These are phyloP conservation scores for Boletus smithii DNA, from an alignment of 1,284 basidiomycete species.

Conservation along the genomic window DNA sequence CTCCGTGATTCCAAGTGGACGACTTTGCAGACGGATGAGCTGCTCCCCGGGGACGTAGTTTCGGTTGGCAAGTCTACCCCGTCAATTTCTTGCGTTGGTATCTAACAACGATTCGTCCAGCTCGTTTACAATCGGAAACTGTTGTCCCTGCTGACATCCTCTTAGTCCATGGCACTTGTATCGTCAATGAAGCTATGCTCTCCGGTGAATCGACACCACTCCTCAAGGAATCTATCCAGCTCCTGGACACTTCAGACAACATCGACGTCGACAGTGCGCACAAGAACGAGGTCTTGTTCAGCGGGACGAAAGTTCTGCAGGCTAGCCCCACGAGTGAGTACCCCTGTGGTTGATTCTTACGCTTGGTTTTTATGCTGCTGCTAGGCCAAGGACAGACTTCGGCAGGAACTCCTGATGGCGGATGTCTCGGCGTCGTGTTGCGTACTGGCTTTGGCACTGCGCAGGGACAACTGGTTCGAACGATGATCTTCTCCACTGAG, in stretches of 20 bases:
- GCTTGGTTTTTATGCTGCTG: neutral
- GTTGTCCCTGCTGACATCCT: constrained; percentile 89
- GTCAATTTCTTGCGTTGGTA: neutral
- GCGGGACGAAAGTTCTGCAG: constrained; percentile 92
- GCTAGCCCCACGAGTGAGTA: constrained; percentile 53
- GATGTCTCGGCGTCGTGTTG: constrained; percentile 87
- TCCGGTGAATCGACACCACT: constrained; percentile 95
- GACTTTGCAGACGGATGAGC: constrained; percentile 75
- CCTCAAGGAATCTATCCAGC: constrained; percentile 87
- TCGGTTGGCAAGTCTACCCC: constrained; percentile 56
- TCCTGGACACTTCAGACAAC: constrained; percentile 71
- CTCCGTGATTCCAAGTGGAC: constrained; percentile 80
- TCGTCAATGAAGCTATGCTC: constrained; percentile 97
- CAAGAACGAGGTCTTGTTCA: constrained; percentile 87
- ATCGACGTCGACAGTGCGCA: constrained; percentile 84
- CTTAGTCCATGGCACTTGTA: constrained; percentile 83
- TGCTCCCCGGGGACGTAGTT: constrained; percentile 89
- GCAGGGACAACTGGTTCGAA: constrained; percentile 92
- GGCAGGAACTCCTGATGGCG: constrained; percentile 77
- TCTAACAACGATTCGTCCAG: constrained; percentile 33
- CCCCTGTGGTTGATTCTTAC: neutral
- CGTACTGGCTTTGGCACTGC: constrained; percentile 96
- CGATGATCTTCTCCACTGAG: constrained; percentile 97
- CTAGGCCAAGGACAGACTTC: constrained; percentile 42
- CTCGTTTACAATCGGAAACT: constrained; percentile 78